These are phyloP conservation scores for Oropetium thomaeum DNA, from an alignment of 176 grass and related monocot species.

Conservation along the genomic window DNA sequence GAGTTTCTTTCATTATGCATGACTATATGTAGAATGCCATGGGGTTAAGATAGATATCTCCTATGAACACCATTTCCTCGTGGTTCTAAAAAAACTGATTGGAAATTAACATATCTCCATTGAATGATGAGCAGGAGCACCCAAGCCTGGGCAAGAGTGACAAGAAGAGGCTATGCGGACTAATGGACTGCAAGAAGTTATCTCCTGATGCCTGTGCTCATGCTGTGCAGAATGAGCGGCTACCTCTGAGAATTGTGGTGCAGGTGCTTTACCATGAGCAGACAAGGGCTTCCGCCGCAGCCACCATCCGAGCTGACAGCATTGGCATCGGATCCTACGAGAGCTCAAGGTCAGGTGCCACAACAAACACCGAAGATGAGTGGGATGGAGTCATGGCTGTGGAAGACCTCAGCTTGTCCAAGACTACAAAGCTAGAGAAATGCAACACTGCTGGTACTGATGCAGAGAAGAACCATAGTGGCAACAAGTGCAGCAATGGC, in stretches of 20 bases:
- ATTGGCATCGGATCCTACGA: conserved; percentile 68
- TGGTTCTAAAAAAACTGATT: background rate
- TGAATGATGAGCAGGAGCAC: conserved; percentile 66
- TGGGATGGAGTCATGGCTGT: conserved; percentile 57
- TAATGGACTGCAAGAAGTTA: conserved; percentile 87
- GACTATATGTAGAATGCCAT: background rate
- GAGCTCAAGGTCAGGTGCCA: conserved; percentile 84
- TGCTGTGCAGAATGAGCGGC: conserved; percentile 89
- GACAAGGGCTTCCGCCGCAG: conserved; percentile 54
- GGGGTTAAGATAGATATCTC: background rate
- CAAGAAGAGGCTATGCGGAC: conserved; percentile 74
- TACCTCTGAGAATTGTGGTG: conserved; percentile 78
- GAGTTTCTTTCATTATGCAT: background rate
- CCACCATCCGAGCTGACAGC: conserved; percentile 60
- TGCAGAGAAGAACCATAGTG: conserved; percentile 20
- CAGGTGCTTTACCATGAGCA: conserved; percentile 93
- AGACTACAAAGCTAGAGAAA: conserved; percentile 35
- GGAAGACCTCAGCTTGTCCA: conserved; percentile 47
- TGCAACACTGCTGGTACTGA: background rate
- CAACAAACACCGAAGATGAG: conserved; percentile 90
- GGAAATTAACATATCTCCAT: background rate
- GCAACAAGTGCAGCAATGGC: conserved; percentile 30
- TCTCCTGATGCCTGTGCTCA: conserved; percentile 71
- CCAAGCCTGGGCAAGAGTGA: conserved; percentile 77
- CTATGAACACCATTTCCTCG: background rate